Conservation (phyloP, 495 filamentous ascomycete genomes). For the Monascus purpureus region DNA sequence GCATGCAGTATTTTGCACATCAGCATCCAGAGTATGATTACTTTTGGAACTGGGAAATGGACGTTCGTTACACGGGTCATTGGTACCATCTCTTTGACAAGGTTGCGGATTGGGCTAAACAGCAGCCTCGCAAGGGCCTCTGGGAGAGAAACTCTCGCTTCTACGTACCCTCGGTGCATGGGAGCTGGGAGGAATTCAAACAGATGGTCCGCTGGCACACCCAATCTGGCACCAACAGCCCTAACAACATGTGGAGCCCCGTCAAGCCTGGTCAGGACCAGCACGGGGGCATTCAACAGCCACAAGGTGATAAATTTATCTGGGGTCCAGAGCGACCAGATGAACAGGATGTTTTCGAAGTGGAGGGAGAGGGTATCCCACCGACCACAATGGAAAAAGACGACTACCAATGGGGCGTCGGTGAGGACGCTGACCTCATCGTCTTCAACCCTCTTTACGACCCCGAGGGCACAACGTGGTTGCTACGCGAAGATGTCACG, state of each 20-base stretch:
- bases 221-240: constrained; percentile 60
- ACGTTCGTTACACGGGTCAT: constrained; percentile 90
- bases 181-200: constrained; percentile 81
- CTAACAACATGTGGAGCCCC: constrained; percentile 57
- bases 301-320: constrained; percentile 54
- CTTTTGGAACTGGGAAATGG: constrained; percentile 99
- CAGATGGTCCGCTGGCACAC: constrained; percentile 87
- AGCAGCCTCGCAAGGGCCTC: constrained; percentile 77
- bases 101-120: constrained; percentile 56
- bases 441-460: constrained; percentile 91
- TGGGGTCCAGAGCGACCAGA: constrained; percentile 74
- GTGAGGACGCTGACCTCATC: constrained; percentile 86
- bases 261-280: constrained; percentile 18
- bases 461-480: constrained; percentile 78
- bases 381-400: constrained; percentile 61
- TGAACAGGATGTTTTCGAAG: constrained; percentile 51
- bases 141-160: constrained; percentile 92
- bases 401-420: constrained; percentile 76
- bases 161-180: constrained; percentile 81
- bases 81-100: constrained; percentile 81
- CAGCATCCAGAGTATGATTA: constrained; percentile 88
- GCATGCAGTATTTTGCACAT: constrained; percentile 82
- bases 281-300: constrained; percentile 22
- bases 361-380: constrained; percentile 56
- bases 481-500: constrained; percentile 73